A percentile compares a stretch with the other conserved stretches of the same genome.
phyloP scores from a whole-genome alignment of 106 monocot genomes.

The Acanthochlamys bracteata region DNA sequence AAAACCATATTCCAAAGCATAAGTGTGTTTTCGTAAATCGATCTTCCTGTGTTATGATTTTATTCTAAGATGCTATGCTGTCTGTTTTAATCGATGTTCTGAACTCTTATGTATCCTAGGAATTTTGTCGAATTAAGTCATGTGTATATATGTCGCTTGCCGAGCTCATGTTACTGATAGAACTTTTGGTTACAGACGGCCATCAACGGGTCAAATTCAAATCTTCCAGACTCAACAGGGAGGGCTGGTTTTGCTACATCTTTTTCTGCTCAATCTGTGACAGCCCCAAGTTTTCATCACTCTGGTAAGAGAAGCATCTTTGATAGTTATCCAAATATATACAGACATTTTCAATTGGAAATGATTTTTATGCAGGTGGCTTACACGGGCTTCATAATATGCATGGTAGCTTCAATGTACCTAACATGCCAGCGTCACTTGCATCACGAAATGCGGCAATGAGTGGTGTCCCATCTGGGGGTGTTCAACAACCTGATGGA shows the following conservation, averaged over 20 bases:
- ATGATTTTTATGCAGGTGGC: conserved; percentile 15
- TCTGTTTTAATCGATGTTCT: too few species aligned
- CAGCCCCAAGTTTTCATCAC: conserved; percentile 68
- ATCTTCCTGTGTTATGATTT: too few species aligned
- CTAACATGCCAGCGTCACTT: conserved; percentile 66
- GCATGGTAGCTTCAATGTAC: conserved; percentile 58
- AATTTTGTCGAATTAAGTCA: neutral
- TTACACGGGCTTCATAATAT: conserved; percentile 79
- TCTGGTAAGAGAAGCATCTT: conserved; percentile 35
- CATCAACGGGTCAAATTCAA: conserved; percentile 59
- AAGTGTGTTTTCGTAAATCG: too few species aligned
- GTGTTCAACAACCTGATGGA: conserved; percentile 73
- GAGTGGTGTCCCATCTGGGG: conserved; percentile 57
- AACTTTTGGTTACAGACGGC: conserved; percentile 34
- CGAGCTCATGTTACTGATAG: neutral
- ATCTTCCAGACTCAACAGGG: conserved; percentile 64
- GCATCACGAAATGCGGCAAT: conserved; percentile 56
- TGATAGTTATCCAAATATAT: neutral
- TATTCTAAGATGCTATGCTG: too few species aligned
- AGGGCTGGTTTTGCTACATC: conserved; percentile 60
- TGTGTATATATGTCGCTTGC: neutral
- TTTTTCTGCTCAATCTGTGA: conserved; percentile 73
- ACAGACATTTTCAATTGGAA: neutral
- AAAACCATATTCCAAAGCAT: too few species aligned
- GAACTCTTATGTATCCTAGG: neutral